Evolutionary conservation across 768 basidiomycete genomes (phyloP), one percentile per base, ranked within the genome.

Genomic region (Coprinopsis cinerea): DNA sequence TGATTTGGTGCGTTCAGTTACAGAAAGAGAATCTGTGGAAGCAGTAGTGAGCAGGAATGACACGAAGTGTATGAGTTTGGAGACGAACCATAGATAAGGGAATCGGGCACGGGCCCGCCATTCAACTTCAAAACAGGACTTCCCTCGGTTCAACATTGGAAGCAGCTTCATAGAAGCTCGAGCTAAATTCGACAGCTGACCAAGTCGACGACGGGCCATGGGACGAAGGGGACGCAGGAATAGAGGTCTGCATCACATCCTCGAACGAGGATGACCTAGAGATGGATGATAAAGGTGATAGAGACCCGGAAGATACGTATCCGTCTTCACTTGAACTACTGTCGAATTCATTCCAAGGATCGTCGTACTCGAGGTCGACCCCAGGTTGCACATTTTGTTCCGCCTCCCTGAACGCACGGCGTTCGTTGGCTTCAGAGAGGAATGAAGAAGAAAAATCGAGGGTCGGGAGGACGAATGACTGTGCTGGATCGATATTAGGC

Each of bases 391-490:
- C 47, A 32, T 13, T 6, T 9, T 25, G 13, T 3, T 22, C 20
- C 2, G 48, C 28, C 17, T 53, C 9, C 11, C 45, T 36, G 5
- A 57, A 44, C 10, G 55, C 35, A 23, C 56, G 48, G 34, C 54
- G 56, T 9, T 55, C 62, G 35, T 5, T 6, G 5, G 11, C 25
- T 22, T 11, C 18, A 32, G 44, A 10, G 5, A 65, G 50, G 60
- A 75, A 77, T 6, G 72, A 65, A 4, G 81, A 75, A 0, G 85
- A 85, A 54, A 87, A 76, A 61, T 89, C 86, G 46, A 90, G 73
- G 1, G 80, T 85, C 3, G 89, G 88, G n/a, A 91, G 67, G 10
- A 92, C 65, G 51, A 93, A 78, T 2, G 87, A 86, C 17, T 77
- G 69, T 2, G 85, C 69, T 10, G 83, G 78, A 58, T 88, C 83